phyloP scores from a whole-genome alignment of 2,329 filamentous ascomycete species.

The Venturia aucupariae region DNA sequence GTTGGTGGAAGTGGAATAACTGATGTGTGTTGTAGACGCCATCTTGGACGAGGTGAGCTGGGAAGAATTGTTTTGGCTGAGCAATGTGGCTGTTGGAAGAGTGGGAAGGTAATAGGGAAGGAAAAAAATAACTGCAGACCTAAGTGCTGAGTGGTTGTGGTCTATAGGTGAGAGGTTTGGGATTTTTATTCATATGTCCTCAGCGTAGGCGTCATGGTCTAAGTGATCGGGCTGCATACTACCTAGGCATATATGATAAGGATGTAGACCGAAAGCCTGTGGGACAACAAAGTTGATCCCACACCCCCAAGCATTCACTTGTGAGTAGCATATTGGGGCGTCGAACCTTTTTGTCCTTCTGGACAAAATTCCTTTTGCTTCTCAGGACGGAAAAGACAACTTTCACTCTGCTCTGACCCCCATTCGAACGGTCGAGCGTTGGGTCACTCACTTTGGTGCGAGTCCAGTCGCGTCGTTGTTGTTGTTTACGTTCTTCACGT shows the following conservation, averaged over 20 bases:
- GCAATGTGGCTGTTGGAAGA: no score
- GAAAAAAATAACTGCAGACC: neutral
- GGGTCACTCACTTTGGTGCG: neutral
- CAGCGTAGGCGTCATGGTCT: slow-evolving; percentile 5
- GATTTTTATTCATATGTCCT: neutral
- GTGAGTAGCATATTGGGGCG: slow-evolving; percentile 1
- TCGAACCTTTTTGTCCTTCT: neutral
- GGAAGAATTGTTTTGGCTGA: no score
- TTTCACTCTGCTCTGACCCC: neutral
- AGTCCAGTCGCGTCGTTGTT: neutral
- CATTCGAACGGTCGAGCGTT: neutral
- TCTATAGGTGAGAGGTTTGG: neutral
- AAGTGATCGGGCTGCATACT: neutral
- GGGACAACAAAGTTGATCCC: neutral
- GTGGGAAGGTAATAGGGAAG: neutral
- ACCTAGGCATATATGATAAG: neutral
- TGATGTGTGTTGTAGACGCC: neutral
- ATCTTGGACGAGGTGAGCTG: no score
- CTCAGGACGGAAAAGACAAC: neutral
- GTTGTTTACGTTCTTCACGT: neutral
- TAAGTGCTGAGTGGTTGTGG: neutral
- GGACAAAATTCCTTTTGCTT: neutral
- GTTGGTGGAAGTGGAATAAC: neutral
- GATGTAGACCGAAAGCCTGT: neutral
- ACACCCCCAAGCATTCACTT: neutral